A percentile compares a stretch with the other conserved stretches of the same genome.
Evolutionary conservation across 1,284 basidiomycete species (phyloP).

Genomic region (Ustilago curta): DNA sequence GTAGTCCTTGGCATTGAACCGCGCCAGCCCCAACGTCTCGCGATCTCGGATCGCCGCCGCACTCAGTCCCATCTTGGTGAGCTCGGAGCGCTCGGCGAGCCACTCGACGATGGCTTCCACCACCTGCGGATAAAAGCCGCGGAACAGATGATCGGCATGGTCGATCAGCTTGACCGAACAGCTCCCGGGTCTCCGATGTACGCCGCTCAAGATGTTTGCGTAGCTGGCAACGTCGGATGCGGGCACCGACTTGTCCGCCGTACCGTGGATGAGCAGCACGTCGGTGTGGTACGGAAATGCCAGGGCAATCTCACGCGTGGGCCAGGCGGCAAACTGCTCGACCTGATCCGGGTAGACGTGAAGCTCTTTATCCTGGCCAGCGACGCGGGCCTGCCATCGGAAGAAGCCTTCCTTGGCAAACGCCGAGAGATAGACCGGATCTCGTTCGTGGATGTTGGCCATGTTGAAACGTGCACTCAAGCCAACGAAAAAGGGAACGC

Average conservation of each 20-base stretch:
- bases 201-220: conserved; percentile 42
- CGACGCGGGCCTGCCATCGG: conserved; percentile 54
- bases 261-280: conserved; percentile 54
- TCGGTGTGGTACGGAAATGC: conserved; percentile 55
- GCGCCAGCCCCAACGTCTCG: conserved; percentile 32
- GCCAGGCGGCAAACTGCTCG: conserved; percentile 52
- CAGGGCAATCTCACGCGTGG: conserved; percentile 35
- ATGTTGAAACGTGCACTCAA: conserved; percentile 54
- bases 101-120: conserved; percentile 51
- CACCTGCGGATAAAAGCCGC: conserved; percentile 54
- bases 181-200: conserved; percentile 35
- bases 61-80: conserved; percentile 40
- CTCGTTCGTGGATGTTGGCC: conserved; percentile 54
- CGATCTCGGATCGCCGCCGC: conserved; percentile 37
- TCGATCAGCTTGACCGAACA: conserved; percentile 50
- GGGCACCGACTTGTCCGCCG: conserved; percentile 55
- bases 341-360: conserved; percentile 51
- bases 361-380: conserved; percentile 48
- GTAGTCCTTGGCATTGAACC: conserved; percentile 24
- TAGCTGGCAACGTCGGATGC: conserved; percentile 45
- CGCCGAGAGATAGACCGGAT: conserved; percentile 33
- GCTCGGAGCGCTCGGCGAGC: conserved; percentile 28
- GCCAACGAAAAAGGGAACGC: conserved; percentile 73
- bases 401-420: conserved; percentile 55
- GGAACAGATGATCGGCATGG: conserved; percentile 56